A percentile compares a stretch with the other conserved stretches of the same genome.
Evolutionary conservation across 106 monocot species (phyloP).

Genomic region (Dendrobium chrysotoxum): DNA sequence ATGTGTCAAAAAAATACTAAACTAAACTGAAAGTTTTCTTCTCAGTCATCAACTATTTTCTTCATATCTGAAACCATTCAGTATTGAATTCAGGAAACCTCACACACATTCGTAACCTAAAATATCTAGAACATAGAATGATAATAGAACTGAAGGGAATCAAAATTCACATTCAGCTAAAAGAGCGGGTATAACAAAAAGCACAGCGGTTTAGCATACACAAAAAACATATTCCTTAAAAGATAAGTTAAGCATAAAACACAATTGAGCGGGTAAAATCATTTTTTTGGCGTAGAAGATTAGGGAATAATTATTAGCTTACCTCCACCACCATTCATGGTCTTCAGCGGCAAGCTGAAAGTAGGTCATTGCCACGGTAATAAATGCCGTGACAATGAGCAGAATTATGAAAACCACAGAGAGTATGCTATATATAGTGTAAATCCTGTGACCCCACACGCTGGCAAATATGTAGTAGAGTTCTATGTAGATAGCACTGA

Average conservation of each 20-base stretch:
- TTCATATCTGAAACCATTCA: background rate
- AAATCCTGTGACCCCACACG: slow-evolving; percentile 74
- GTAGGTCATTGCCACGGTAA: slow-evolving; percentile 72
- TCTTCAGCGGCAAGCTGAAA: slow-evolving; percentile 78
- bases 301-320: background rate
- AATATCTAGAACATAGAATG: background rate
- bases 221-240: background rate
- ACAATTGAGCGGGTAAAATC: background rate
- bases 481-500: slow-evolving; percentile 77
- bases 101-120: background rate
- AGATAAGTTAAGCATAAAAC: background rate
- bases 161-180: background rate
- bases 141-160: background rate
- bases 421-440: slow-evolving; percentile 75
- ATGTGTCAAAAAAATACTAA: background rate
- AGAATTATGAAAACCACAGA: slow-evolving; percentile 75
- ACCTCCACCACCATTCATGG: slow-evolving; percentile 83
- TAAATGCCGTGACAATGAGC: slow-evolving; percentile 77
- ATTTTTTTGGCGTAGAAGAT: background rate
- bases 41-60: background rate
- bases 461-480: slow-evolving; percentile 86
- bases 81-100: background rate
- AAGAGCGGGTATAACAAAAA: background rate
- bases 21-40: background rate
- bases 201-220: background rate